Conservation (phyloP, 179 eudicot genomes). For the Silene noctiflora region DNA sequence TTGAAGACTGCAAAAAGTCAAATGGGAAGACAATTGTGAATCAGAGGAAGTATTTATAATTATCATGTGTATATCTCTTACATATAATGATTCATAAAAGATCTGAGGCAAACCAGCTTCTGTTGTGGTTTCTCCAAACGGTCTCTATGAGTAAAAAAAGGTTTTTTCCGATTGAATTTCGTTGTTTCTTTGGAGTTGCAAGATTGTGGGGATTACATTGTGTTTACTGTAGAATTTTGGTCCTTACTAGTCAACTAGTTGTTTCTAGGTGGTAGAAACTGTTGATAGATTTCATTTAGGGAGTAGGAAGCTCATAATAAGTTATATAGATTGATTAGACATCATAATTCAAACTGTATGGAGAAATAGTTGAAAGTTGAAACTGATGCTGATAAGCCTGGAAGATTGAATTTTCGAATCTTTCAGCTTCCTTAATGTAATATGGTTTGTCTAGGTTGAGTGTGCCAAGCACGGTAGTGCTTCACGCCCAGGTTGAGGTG, state of each 20-base stretch:
- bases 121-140: neutral
- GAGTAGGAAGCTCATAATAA: neutral
- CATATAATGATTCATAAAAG: neutral
- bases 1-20: neutral
- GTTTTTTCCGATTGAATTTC: neutral
- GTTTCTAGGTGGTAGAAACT: neutral
- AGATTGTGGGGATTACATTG: neutral
- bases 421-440: neutral
- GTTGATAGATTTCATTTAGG: neutral
- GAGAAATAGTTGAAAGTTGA: neutral
- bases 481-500: neutral
- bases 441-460: neutral
- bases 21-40: neutral
- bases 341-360: neutral
- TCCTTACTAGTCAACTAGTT: neutral
- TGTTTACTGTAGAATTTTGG: neutral
- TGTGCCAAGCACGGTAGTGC: neutral
- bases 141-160: neutral
- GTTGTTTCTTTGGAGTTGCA: neutral
- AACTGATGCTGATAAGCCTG: neutral
- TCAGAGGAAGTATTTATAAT: neutral
- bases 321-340: neutral
- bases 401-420: neutral
- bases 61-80: neutral
- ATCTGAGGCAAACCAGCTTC: neutral